Percentiles rank a stretch among this genome's conserved stretches.
phyloP scores from a whole-genome alignment of 345 rosid species.

The Chamaenerion angustifolium region DNA sequence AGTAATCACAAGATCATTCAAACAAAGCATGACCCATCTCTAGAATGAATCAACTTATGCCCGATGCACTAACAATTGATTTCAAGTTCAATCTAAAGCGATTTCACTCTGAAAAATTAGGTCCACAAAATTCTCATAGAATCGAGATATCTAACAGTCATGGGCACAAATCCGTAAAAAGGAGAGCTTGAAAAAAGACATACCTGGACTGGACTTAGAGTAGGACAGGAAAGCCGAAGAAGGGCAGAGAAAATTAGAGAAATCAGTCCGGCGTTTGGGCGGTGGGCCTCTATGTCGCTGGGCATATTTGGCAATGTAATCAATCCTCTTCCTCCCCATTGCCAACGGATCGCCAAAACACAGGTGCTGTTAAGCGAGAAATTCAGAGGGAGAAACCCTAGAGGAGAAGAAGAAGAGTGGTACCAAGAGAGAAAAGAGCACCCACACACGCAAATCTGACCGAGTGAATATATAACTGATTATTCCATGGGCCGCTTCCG shows the following conservation, averaged over 20 bases:
- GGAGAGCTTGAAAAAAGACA: too few relatives aligned
- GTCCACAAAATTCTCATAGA: too few relatives aligned
- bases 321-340: conserved; percentile 13
- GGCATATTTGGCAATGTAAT: conserved; percentile 10
- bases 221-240: not conserved
- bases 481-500: not conserved
- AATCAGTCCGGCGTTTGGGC: conserved; percentile 21
- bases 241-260: conserved; percentile 8
- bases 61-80: too few relatives aligned
- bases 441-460: too few relatives aligned
- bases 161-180: too few relatives aligned
- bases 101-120: too few relatives aligned
- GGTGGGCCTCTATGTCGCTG: conserved; percentile 17
- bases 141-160: too few relatives aligned
- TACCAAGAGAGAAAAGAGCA: not conserved
- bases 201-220: conserved; percentile 5
- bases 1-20: too few relatives aligned
- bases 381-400: conserved; percentile 2
- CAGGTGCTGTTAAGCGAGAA: not conserved
- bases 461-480: not conserved
- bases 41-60: too few relatives aligned
- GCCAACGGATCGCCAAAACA: not conserved
- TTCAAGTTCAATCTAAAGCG: too few relatives aligned
- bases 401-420: not conserved
- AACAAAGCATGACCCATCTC: too few relatives aligned